Conservation (phyloP, 2,329 filamentous ascomycete species). For the Cladosporium sphaerospermum region DNA sequence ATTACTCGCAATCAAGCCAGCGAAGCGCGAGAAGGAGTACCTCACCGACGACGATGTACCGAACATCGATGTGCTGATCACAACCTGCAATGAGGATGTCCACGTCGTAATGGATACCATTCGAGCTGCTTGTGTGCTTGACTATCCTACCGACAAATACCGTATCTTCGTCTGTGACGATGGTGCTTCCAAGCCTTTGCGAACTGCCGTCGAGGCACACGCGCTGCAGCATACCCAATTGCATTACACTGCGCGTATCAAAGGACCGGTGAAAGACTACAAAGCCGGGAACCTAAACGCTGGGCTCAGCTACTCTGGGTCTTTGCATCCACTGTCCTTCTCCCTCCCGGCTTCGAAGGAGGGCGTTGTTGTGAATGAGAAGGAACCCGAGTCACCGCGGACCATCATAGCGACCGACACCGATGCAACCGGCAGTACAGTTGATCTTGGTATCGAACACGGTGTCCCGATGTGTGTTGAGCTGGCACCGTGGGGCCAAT, state of each 20-base stretch:
- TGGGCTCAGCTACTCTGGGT: conserved; percentile 30
- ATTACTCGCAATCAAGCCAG: conserved; percentile 4
- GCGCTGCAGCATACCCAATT: conserved; percentile 32
- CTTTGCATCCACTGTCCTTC: conserved; percentile 3
- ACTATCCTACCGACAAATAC: conserved; percentile 36
- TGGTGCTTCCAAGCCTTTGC: conserved; percentile 30
- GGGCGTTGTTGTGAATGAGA: conserved; percentile 31
- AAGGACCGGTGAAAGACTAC: conserved; percentile 43
- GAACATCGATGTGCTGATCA: conserved; percentile 39
- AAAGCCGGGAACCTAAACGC: conserved; percentile 62
- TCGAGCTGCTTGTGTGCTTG: conserved; percentile 32
- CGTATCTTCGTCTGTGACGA: conserved; percentile 38
- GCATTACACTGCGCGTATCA: conserved; percentile 39
- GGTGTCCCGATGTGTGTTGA: neutral
- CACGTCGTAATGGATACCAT: conserved; percentile 38
- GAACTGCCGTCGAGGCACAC: conserved; percentile 30
- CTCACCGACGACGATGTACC: conserved; percentile 28
- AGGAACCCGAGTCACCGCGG: neutral
- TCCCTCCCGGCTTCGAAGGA: conserved; percentile 1
- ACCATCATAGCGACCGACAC: neutral
- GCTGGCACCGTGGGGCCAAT: conserved; percentile 21
- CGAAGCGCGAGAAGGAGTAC: neutral
- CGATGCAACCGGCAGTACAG: conserved; percentile 45
- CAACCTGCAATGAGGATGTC: conserved; percentile 39
- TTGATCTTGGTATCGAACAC: conserved; percentile 38